Evolutionary conservation across 2,329 filamentous ascomycete species (phyloP).

Genomic region (Alternaria postmessia): DNA sequence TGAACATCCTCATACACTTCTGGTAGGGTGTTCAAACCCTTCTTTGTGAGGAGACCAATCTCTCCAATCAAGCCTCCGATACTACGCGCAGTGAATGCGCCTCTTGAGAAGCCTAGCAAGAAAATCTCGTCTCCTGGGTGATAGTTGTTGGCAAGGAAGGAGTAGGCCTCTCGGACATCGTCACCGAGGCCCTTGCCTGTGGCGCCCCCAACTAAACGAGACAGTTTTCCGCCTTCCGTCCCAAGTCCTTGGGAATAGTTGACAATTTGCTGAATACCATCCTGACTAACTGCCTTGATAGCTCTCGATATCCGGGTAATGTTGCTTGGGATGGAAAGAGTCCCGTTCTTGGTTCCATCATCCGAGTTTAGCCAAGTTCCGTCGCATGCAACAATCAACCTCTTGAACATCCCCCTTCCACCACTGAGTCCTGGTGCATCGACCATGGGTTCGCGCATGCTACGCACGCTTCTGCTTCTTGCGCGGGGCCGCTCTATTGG

Average conservation of each 20-base stretch:
- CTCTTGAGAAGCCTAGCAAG: conserved; percentile 57
- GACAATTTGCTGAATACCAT: conserved; percentile 60
- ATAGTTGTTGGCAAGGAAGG: conserved; percentile 63
- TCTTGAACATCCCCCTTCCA: conserved; percentile 51
- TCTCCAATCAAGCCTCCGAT: conserved; percentile 55
- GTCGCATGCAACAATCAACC: conserved; percentile 52
- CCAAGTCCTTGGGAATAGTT: conserved; percentile 62
- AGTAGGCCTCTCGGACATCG: conserved; percentile 59
- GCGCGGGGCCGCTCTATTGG: conserved; percentile 32
- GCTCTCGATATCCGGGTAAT: conserved; percentile 60
- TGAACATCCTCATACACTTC: conserved; percentile 59
- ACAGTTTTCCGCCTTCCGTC: conserved; percentile 53
- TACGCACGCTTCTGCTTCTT: conserved; percentile 37
- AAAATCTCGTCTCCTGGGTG: conserved; percentile 60
- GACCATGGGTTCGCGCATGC: conserved; percentile 30
- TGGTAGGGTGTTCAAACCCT: conserved; percentile 55
- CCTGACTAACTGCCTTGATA: conserved; percentile 57
- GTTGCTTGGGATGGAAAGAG: conserved; percentile 57
- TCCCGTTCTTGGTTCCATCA: conserved; percentile 55
- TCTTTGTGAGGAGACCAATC: conserved; percentile 59
- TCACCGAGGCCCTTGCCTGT: conserved; percentile 58
- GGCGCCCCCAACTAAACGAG: conserved; percentile 52
- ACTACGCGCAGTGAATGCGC: conserved; percentile 56
- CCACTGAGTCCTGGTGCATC: conserved; percentile 46
- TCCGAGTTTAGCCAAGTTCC: conserved; percentile 61